Evolutionary conservation across 2,329 filamentous ascomycete genomes (phyloP).

Genomic region (Botryosphaeria dothidea): DNA sequence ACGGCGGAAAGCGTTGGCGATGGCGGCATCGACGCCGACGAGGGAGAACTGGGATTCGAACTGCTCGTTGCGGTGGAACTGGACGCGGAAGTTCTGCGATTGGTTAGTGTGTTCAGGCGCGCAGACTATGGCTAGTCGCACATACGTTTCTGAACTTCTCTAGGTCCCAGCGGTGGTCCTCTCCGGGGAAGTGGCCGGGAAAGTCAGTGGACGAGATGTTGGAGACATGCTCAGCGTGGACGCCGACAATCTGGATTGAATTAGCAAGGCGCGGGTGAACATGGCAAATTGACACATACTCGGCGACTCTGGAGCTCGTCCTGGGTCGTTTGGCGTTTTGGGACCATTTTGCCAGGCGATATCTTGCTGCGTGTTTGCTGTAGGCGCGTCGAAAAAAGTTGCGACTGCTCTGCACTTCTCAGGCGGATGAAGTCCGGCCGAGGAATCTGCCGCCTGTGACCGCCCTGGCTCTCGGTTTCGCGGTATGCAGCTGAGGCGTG

Average conservation of each 20-base stretch:
- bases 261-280: slow-evolving; percentile 1
- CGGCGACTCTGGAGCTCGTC: slow-evolving; percentile 64
- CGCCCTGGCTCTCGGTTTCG: not conserved
- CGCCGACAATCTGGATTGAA: slow-evolving; percentile 68
- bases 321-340: slow-evolving; percentile 27
- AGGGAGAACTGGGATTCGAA: slow-evolving; percentile 86
- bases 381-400: slow-evolving; percentile 22
- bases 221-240: slow-evolving; percentile 88
- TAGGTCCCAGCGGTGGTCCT: slow-evolving; percentile 79
- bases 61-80: slow-evolving; percentile 81
- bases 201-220: slow-evolving; percentile 89
- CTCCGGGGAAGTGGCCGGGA: slow-evolving; percentile 85
- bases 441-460: not conserved
- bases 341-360: slow-evolving; percentile 42
- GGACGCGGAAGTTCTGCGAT: slow-evolving; percentile 66
- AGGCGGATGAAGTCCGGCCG: not conserved
- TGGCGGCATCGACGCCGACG: slow-evolving; percentile 84
- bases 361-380: slow-evolving; percentile 19
- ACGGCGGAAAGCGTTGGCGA: slow-evolving; percentile 96
- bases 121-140: not conserved
- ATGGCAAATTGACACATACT: slow-evolving; percentile 41
- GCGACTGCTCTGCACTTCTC: slow-evolving; percentile 21
- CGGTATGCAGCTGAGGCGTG: not conserved
- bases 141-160: slow-evolving; percentile 66
- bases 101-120: not conserved